Conservation (phyloP, 2,329 filamentous ascomycete genomes). For the Helicocarpus griseus region DNA sequence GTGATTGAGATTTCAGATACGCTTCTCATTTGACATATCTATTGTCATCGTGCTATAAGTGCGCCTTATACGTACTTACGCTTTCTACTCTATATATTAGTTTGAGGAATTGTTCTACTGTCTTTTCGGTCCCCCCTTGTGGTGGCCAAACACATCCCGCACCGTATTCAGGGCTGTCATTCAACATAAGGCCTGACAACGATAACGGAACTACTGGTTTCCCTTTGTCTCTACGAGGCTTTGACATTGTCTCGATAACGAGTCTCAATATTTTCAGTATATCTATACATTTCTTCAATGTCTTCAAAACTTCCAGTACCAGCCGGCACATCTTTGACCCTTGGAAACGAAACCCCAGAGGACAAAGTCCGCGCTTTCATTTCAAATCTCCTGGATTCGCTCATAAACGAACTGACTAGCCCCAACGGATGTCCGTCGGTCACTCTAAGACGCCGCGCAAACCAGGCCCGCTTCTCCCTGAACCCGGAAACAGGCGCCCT, state of each 20-base stretch:
- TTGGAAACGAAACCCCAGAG: constrained; percentile 3
- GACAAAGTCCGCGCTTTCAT: constrained; percentile 23
- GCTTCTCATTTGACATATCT: too few species aligned
- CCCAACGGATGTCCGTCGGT: constrained; percentile 20
- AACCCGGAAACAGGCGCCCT: constrained; percentile 21
- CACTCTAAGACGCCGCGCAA: constrained; percentile 19
- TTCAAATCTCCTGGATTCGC: constrained; percentile 16
- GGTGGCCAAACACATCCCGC: neutral
- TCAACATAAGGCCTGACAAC: neutral
- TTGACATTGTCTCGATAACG: neutral
- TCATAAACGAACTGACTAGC: constrained; percentile 19
- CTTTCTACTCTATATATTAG: too few species aligned
- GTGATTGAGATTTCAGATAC: too few species aligned
- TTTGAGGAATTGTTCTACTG: too few species aligned
- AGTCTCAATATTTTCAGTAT: neutral
- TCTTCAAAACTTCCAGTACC: too few species aligned
- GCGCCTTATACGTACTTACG: too few species aligned
- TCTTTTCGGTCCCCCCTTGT: neutral
- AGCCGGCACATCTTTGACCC: too few species aligned
- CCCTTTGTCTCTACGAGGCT: too few species aligned
- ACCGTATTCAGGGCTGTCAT: neutral
- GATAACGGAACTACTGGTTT: neutral
- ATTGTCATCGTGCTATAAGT: too few species aligned
- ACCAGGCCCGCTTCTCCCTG: constrained; percentile 17
- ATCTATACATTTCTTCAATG: too few species aligned